These are phyloP conservation scores for Priceomyces castillae DNA, from an alignment of 805 yeast species.

Conservation along the genomic window DNA sequence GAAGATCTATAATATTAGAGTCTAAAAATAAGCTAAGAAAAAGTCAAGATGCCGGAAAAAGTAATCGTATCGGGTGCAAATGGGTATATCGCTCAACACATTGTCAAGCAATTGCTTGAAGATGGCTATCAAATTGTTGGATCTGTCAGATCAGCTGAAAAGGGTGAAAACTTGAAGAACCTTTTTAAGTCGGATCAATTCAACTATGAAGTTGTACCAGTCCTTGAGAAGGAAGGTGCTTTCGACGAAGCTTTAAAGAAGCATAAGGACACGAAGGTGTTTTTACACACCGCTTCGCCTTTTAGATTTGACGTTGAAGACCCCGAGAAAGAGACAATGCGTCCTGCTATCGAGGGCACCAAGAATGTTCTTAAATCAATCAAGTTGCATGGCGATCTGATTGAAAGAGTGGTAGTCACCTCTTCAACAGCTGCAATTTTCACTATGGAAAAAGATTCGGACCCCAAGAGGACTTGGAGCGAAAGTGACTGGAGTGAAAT, in stretches of 20 bases:
- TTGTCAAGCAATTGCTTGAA: constrained; percentile 38
- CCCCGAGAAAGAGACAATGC: constrained; percentile 49
- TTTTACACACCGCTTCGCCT: constrained; percentile 64
- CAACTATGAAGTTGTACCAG: constrained; percentile 45
- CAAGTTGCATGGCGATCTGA: constrained; percentile 36
- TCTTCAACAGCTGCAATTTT: constrained; percentile 54
- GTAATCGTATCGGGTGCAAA: constrained; percentile 54
- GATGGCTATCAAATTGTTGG: constrained; percentile 49
- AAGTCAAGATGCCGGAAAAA: constrained; percentile 4
- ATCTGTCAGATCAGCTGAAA: constrained; percentile 45
- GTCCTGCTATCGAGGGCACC: constrained; percentile 58
- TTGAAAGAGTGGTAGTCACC: constrained; percentile 44
- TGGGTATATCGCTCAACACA: constrained; percentile 56
- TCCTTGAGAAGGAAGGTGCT: constrained; percentile 43
- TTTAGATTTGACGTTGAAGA: constrained; percentile 43
- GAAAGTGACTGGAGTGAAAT: constrained; percentile 55
- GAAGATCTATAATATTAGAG: no score
- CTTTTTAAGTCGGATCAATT: constrained; percentile 32
- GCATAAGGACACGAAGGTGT: constrained; percentile 50
- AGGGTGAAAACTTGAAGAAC: constrained; percentile 36
- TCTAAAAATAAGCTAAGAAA: no score
- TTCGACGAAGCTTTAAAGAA: constrained; percentile 45
- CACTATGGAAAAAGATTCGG: constrained; percentile 29
- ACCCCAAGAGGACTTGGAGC: constrained; percentile 27
- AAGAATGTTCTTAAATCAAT: constrained; percentile 51